A percentile compares a stretch with the other conserved stretches of the same genome.
Evolutionary conservation across 805 yeast genomes (phyloP).

Genomic region (Saturnispora gosingensis): DNA sequence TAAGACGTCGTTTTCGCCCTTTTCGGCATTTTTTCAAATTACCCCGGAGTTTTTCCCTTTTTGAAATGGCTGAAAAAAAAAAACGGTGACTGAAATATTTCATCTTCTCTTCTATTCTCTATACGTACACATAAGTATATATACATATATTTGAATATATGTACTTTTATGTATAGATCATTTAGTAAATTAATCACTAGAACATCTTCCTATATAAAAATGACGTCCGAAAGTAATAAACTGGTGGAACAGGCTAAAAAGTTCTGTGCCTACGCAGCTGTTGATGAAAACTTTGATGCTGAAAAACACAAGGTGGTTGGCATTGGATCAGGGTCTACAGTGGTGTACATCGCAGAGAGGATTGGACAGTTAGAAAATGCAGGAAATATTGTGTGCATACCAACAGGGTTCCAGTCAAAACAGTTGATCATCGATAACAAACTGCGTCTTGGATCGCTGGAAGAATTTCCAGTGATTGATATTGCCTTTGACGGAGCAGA

Average conservation of each 20-base stretch:
- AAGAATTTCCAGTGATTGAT: slow-evolving; percentile 74
- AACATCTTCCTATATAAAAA: not conserved
- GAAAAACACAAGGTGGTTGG: slow-evolving; percentile 65
- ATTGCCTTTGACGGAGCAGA: slow-evolving; percentile 98
- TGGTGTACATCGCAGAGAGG: slow-evolving; percentile 93
- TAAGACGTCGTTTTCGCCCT: no score
- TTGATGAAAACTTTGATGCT: slow-evolving; percentile 72
- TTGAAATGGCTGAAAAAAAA: not conserved
- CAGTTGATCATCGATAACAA: slow-evolving; percentile 79
- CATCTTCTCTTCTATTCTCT: not conserved
- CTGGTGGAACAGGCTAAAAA: slow-evolving; percentile 77
- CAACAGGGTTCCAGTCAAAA: slow-evolving; percentile 95
- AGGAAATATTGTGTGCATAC: slow-evolving; percentile 62
- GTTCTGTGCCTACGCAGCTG: slow-evolving; percentile 85
- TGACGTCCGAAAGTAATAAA: slow-evolving; percentile 5
- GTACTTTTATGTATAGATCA: not conserved
- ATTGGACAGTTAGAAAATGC: slow-evolving; percentile 60
- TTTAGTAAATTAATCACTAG: not conserved
- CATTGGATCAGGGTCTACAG: slow-evolving; percentile 95
- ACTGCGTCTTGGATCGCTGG: slow-evolving; percentile 67
- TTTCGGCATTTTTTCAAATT: no score
- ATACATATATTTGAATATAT: no score
- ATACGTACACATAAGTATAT: not conserved
- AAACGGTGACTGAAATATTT: not conserved
- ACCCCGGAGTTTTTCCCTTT: not conserved